Evolutionary conservation across 2,329 filamentous ascomycete species (phyloP).

Genomic region (Raffaelea deltoideospora): DNA sequence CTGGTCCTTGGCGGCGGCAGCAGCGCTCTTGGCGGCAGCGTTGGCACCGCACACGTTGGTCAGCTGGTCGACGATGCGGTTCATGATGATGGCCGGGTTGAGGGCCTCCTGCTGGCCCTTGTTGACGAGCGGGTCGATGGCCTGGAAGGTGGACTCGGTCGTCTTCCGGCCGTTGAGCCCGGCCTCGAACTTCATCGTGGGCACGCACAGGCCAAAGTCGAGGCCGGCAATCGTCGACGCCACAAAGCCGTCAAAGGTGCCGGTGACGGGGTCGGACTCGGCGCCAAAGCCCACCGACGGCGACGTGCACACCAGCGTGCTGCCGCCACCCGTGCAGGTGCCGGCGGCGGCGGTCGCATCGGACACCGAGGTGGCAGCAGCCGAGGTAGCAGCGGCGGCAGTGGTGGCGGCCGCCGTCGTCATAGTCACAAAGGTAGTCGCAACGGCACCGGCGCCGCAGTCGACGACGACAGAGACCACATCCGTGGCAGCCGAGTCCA

Average conservation of each 20-base stretch:
- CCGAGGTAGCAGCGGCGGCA: background rate
- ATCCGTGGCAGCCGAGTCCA: background rate
- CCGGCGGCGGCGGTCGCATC: background rate
- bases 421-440: conserved; percentile 1
- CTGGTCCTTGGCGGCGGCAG: conserved; percentile 32
- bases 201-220: conserved; percentile 38
- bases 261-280: conserved; percentile 6
- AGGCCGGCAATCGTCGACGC: conserved; percentile 10
- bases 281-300: conserved; percentile 6
- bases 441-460: background rate
- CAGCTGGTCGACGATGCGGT: conserved; percentile 55
- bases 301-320: conserved; percentile 4
- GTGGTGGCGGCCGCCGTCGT: background rate
- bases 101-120: conserved; percentile 51
- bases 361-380: background rate
- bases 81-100: conserved; percentile 61
- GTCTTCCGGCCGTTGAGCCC: conserved; percentile 40
- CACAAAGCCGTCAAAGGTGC: conserved; percentile 9
- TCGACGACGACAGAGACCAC: background rate
- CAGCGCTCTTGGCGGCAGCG: conserved; percentile 39
- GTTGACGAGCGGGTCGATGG: conserved; percentile 44
- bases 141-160: conserved; percentile 52
- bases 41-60: conserved; percentile 51
- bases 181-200: conserved; percentile 43
- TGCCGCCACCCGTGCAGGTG: conserved; percentile 4